Conservation (phyloP, 257 asterid species). For the Datura wrightii region DNA sequence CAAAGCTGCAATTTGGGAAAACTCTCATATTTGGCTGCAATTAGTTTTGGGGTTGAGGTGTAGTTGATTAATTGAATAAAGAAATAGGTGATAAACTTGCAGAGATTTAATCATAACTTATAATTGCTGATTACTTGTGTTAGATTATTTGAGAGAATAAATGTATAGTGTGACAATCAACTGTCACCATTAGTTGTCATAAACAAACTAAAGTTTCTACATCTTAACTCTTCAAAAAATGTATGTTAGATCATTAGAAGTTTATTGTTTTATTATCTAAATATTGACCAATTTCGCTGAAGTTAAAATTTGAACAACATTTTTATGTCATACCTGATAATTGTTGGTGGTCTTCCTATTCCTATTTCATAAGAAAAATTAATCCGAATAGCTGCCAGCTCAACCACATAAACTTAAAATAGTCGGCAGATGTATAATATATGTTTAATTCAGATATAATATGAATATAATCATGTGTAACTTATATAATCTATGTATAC, state of each 20-base stretch:
- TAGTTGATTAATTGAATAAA: conserved; percentile 19
- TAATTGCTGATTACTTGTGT: neutral
- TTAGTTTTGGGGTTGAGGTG: conserved; percentile 3
- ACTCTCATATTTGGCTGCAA: conserved; percentile 10
- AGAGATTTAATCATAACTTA: conserved; percentile 6
- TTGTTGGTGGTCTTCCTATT: neutral
- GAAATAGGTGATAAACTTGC: conserved; percentile 15
- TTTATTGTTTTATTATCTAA: neutral
- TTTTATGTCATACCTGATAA: neutral
- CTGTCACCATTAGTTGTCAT: neutral
- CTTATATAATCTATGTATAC: too few species aligned
- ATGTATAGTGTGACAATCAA: neutral
- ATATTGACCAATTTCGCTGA: neutral
- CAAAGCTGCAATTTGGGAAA: neutral
- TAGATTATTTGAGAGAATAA: neutral
- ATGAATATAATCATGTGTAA: too few species aligned
- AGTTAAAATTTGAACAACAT: neutral
- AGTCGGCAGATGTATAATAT: too few species aligned
- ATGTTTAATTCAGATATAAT: too few species aligned
- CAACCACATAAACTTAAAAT: too few species aligned
- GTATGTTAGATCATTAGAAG: neutral
- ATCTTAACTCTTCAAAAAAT: neutral
- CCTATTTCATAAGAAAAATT: neutral
- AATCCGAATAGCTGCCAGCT: too few species aligned
- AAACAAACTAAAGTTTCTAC: neutral